Conservation (phyloP, 768 basidiomycete genomes). For the Stropharia rugosoannulata region DNA sequence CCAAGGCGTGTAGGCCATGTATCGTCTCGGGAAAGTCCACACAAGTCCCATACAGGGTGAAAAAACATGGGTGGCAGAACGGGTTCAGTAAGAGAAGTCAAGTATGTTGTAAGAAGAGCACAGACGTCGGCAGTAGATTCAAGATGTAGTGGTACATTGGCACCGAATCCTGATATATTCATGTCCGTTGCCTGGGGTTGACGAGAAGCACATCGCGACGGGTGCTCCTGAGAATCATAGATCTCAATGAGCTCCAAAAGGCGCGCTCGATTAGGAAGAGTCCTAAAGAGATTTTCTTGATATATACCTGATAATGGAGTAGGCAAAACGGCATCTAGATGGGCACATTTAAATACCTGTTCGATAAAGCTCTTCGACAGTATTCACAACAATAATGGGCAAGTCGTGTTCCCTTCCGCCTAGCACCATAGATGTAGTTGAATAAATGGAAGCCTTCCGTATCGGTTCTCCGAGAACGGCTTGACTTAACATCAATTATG, state of each 20-base stretch:
- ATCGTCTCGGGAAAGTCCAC: conserved; percentile 21
- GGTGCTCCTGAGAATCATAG: conserved; percentile 31
- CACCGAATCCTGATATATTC: conserved; percentile 20
- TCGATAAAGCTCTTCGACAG: conserved; percentile 42
- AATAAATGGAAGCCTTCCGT: conserved; percentile 32
- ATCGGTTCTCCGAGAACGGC: conserved; percentile 36
- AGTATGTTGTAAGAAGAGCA: conserved; percentile 37
- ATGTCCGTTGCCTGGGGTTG: conserved; percentile 2
- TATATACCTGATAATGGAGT: conserved; percentile 25
- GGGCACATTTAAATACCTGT: conserved; percentile 24
- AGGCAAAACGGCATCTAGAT: background rate
- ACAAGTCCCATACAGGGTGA: conserved; percentile 30
- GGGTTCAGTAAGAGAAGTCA: conserved; percentile 40
- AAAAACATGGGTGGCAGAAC: conserved; percentile 32
- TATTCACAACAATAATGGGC: conserved; percentile 38
- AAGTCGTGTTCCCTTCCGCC: conserved; percentile 36
- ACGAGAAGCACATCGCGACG: conserved; percentile 18
- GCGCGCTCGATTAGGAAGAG: conserved; percentile 32
- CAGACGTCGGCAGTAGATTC: conserved; percentile 40
- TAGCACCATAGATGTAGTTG: conserved; percentile 30
- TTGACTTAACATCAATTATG: conserved; percentile 1
- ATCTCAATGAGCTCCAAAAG: conserved; percentile 35
- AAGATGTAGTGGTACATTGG: conserved; percentile 29
- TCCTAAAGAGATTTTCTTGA: conserved; percentile 30
- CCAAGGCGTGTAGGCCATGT: background rate